phyloP scores from a whole-genome alignment of 2,329 filamentous ascomycete species.

The Aspergillus transmontanensis region DNA sequence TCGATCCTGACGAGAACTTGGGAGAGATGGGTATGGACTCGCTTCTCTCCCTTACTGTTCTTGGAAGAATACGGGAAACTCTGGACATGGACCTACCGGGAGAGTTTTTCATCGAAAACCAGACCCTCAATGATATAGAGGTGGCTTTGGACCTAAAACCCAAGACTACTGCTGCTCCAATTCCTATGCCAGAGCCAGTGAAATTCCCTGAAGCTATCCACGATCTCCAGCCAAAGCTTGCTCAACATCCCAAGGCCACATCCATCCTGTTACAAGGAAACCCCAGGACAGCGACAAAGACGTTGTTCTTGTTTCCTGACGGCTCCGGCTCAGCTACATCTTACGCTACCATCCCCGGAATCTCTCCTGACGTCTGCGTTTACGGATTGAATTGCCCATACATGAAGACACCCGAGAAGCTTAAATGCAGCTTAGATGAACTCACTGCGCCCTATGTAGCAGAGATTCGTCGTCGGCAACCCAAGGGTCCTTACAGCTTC shows the following conservation, averaged over 20 bases:
- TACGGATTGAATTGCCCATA: slow-evolving; percentile 50
- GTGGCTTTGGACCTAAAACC: slow-evolving; percentile 42
- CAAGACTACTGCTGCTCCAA: slow-evolving; percentile 24
- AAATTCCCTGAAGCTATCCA: slow-evolving; percentile 26
- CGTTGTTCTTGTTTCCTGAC: slow-evolving; percentile 48
- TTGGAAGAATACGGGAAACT: slow-evolving; percentile 48
- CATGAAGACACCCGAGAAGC: slow-evolving; percentile 45
- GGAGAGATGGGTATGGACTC: slow-evolving; percentile 50
- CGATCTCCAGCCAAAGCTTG: slow-evolving; percentile 11
- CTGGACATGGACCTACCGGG: slow-evolving; percentile 45
- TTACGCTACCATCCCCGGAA: slow-evolving; percentile 45
- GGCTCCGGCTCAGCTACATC: slow-evolving; percentile 52
- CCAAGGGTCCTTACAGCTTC: slow-evolving; percentile 62
- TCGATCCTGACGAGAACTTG: slow-evolving; percentile 43
- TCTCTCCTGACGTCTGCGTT: slow-evolving; percentile 44
- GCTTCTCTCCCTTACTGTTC: slow-evolving; percentile 48
- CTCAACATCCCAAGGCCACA: slow-evolving; percentile 41
- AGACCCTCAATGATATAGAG: slow-evolving; percentile 44
- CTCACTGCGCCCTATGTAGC: slow-evolving; percentile 43
- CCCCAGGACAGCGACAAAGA: slow-evolving; percentile 45
- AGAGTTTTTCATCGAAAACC: slow-evolving; percentile 49
- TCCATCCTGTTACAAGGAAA: slow-evolving; percentile 48
- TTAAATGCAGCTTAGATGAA: slow-evolving; percentile 38
- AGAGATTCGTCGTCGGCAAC: slow-evolving; percentile 52
- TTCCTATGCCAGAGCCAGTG: slow-evolving; percentile 20